phyloP scores from a whole-genome alignment of 2,329 filamentous ascomycete genomes.

The Corinectria fuckeliana region DNA sequence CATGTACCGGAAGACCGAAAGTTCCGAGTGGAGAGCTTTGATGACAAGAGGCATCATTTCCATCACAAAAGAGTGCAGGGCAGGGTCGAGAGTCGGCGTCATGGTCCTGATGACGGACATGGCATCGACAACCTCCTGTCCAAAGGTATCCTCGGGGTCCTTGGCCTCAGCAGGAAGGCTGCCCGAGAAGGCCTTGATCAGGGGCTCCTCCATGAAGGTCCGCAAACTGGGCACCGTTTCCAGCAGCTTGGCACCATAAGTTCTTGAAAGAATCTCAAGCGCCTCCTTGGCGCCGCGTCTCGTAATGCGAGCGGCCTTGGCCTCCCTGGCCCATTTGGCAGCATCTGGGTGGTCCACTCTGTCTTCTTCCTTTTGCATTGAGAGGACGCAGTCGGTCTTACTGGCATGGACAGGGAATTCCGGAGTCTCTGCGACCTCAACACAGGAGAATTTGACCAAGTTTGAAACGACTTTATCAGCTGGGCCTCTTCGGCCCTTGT shows the following conservation, averaged over 20 bases:
- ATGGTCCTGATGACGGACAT: slow-evolving; percentile 92
- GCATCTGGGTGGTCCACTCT: slow-evolving; percentile 91
- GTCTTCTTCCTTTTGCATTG: slow-evolving; percentile 96
- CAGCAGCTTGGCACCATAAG: slow-evolving; percentile 80
- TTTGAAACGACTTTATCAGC: slow-evolving; percentile 97
- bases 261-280: slow-evolving; percentile 82
- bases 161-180: slow-evolving; percentile 75
- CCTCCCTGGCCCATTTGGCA: slow-evolving; percentile 87
- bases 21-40: slow-evolving; percentile 82
- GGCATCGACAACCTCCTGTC: slow-evolving; percentile 92
- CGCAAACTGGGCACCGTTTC: slow-evolving; percentile 84
- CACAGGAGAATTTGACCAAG: slow-evolving; percentile 95
- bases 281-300: slow-evolving; percentile 93
- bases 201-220: slow-evolving; percentile 80
- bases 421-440: slow-evolving; percentile 96
- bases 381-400: slow-evolving; percentile 83
- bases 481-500: slow-evolving; percentile 78
- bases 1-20: slow-evolving; percentile 94
- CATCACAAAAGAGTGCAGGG: slow-evolving; percentile 81
- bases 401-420: slow-evolving; percentile 86
- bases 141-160: slow-evolving; percentile 76
- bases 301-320: slow-evolving; percentile 86
- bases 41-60: slow-evolving; percentile 84
- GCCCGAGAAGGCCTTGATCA: slow-evolving; percentile 75
- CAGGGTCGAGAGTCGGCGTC: slow-evolving; percentile 82